Base-by-base conservation (phyloP, 1,284 basidiomycete species). In the Hortiboletus rubellus region DNA sequence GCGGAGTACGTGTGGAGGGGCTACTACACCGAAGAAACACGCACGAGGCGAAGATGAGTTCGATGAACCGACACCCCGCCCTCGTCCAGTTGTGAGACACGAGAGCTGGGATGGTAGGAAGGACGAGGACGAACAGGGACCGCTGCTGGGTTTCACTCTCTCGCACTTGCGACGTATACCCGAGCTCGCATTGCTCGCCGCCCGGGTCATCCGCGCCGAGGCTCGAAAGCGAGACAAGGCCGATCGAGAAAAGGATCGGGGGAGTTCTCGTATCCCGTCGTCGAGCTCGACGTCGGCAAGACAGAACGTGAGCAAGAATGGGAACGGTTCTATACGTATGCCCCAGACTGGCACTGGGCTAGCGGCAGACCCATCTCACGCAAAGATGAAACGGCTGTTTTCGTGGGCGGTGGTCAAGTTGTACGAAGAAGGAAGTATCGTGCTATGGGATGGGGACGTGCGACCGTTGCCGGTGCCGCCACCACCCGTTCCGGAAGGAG, bases 121-220 rank as follows among this genome's bases (percentile, higher is more conserved):
- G 31, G 30, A 50, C 9, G 41, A 57, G 33, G n/a, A 50, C 11
- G 40, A 64, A 36, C 33, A 66, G 27, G 68, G 18, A 18, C 43
- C 49, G 10, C 66, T 36, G 47, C 68, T 74, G 45, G 86, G 87
- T 2, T 89, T 87, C 63, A 86, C 88, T 0, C 69, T 91, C 7
- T 89, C 88, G 0, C 84, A 89, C 63, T 77, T 91, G 2, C 82
- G 88, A 9, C 85, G 89, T 42, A 85, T 91, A 0, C 87, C 89
- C 7, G 86, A 87, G 61, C 75, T 91, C 5, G 75, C 80, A 0
- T 73, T 82, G 14, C 77, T 91, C 52, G 86, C 87, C 2, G 73
- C 75, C 17, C 77, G 83, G 12, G 82, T 89, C 1, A 84, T 87
- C 14, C 73, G 79, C 55, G 81, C 84, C 3, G 85, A 88, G 54